These are phyloP conservation scores for Neurospora terricola DNA, from an alignment of 495 filamentous ascomycete species.

Conservation along the genomic window DNA sequence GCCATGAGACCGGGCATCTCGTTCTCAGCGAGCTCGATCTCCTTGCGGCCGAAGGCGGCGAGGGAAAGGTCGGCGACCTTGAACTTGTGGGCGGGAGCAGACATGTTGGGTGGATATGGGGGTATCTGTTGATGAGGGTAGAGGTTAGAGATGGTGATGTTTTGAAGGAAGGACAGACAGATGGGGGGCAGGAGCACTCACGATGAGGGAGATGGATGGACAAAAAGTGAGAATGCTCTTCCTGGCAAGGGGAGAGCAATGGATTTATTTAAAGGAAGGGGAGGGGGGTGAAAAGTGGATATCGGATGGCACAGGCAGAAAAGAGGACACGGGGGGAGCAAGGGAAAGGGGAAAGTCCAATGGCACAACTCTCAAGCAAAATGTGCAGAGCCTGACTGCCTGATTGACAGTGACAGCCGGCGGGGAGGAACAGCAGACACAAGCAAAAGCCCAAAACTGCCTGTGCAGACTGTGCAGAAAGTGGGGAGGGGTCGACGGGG, in stretches of 20 bases:
- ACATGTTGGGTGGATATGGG: slow-evolving; percentile 29
- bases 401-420: not conserved
- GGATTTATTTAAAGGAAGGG: not conserved
- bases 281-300: not conserved
- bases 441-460: not conserved
- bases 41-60: slow-evolving; percentile 96
- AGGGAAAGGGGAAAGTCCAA: not conserved
- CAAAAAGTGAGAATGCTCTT: not conserved
- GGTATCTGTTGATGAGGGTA: slow-evolving; percentile 3
- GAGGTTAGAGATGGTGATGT: not conserved
- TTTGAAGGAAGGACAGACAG: not conserved
- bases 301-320: not conserved
- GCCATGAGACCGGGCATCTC: slow-evolving; percentile 98
- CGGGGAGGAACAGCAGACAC: not conserved
- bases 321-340: not conserved
- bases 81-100: slow-evolving; percentile 83
- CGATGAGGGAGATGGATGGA: not conserved
- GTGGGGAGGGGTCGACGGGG: not conserved
- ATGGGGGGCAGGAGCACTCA: not conserved
- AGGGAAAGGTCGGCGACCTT: slow-evolving; percentile 98
- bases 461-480: not conserved
- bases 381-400: not conserved
- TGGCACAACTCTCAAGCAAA: not conserved
- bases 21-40: slow-evolving; percentile 98
- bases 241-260: not conserved